These are phyloP conservation scores for Phyllosticta citriasiana DNA, from an alignment of 2,329 filamentous ascomycete species.

Conservation along the genomic window DNA sequence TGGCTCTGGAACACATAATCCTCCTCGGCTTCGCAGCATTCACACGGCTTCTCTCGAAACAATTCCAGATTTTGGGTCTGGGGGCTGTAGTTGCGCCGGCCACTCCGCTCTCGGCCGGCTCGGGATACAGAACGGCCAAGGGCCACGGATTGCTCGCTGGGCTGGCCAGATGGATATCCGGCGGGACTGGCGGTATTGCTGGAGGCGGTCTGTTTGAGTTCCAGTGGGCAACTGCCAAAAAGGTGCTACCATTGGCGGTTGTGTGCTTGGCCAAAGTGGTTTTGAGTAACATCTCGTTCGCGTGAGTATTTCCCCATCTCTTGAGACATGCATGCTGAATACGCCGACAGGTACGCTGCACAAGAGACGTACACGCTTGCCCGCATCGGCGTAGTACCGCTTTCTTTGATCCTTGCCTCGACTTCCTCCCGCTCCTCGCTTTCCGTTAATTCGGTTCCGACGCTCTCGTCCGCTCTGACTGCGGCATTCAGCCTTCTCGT, in stretches of 20 bases:
- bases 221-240: slow-evolving; percentile 36
- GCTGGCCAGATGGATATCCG: slow-evolving; percentile 27
- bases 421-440: slow-evolving; percentile 36
- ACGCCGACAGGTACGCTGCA: slow-evolving; percentile 35
- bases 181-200: slow-evolving; percentile 39
- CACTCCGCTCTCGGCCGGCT: slow-evolving; percentile 22
- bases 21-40: slow-evolving; percentile 39
- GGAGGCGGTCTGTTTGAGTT: slow-evolving; percentile 47
- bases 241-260: slow-evolving; percentile 39
- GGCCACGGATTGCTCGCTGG: slow-evolving; percentile 9
- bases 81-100: slow-evolving; percentile 37
- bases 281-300: slow-evolving; percentile 45
- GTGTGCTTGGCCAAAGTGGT: slow-evolving; percentile 42
- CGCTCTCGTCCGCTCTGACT: slow-evolving; percentile 41
- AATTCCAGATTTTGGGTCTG: slow-evolving; percentile 33
- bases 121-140: slow-evolving; percentile 16
- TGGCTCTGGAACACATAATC: slow-evolving; percentile 40
- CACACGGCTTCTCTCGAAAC: slow-evolving; percentile 34
- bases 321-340: slow-evolving; percentile 3
- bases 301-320: slow-evolving; percentile 25
- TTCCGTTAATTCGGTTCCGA: slow-evolving; percentile 37
- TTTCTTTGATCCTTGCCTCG: slow-evolving; percentile 40
- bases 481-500: slow-evolving; percentile 43
- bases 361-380: slow-evolving; percentile 44
- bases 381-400: slow-evolving; percentile 41